Evolutionary conservation across 345 rosid genomes (phyloP).

Genomic region (Firmiana major): DNA sequence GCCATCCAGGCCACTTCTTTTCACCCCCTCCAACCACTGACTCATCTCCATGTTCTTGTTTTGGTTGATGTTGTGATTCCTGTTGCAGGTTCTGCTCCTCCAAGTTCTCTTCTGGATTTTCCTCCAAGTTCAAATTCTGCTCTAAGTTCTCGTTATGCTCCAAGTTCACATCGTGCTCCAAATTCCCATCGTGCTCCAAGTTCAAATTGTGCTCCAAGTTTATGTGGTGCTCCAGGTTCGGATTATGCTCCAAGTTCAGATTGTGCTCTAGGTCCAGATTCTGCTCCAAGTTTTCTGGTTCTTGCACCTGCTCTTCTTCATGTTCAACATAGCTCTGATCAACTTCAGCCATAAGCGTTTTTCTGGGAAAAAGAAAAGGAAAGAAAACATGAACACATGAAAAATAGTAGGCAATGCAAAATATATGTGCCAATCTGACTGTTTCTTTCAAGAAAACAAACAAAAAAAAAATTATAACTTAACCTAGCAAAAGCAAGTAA

Average conservation of each 20-base stretch:
- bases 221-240: neutral
- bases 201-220: neutral
- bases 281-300: constrained; percentile 15
- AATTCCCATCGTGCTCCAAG: neutral
- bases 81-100: constrained; percentile 31
- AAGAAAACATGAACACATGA: neutral
- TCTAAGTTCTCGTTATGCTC: no score
- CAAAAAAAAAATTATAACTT: neutral
- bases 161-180: no score
- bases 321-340: constrained; percentile 6
- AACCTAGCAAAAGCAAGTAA: neutral
- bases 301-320: constrained; percentile 15
- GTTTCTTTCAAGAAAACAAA: neutral
- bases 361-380: neutral
- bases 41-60: constrained; percentile 37
- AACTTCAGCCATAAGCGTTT: constrained; percentile 23
- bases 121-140: constrained; percentile 6
- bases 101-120: constrained; percentile 3
- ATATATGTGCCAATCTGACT: neutral
- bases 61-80: constrained; percentile 24
- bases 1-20: constrained; percentile 99
- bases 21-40: constrained; percentile 49
- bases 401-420: neutral
- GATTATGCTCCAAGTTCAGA: neutral
- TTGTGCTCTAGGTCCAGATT: neutral